A percentile compares a stretch with the other conserved stretches of the same genome.
phyloP scores from a whole-genome alignment of 2,329 filamentous ascomycete genomes.

The Apiospora saccharicola region DNA sequence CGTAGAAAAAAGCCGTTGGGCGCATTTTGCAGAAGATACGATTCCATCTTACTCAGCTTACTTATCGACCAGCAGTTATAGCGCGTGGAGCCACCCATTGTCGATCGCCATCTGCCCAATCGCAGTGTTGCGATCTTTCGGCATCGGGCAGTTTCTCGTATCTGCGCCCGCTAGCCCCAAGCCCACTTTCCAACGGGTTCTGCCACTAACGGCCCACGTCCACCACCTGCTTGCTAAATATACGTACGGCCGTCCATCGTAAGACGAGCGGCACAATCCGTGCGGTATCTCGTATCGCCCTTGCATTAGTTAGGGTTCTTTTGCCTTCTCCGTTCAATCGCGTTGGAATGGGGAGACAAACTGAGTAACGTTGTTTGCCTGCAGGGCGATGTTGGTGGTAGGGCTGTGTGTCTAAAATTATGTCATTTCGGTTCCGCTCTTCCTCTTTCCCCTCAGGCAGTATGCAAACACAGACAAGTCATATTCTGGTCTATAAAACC shows the following conservation, averaged over 20 bases:
- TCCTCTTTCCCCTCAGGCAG: background rate
- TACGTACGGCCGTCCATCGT: background rate
- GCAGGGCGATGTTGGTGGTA: background rate
- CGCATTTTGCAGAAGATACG: background rate
- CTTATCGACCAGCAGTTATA: background rate
- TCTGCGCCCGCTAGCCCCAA: conserved; percentile 1
- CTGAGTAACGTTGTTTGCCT: background rate
- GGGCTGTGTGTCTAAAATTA: background rate
- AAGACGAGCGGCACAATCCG: background rate
- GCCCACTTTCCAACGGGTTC: conserved; percentile 16
- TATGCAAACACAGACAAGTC: background rate
- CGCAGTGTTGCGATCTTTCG: background rate
- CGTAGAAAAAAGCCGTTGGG: background rate
- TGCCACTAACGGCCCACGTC: background rate
- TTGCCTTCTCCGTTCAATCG: background rate
- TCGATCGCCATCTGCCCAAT: background rate
- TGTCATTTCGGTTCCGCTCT: background rate
- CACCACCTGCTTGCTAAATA: too few species aligned
- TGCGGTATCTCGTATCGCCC: background rate
- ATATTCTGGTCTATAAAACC: background rate
- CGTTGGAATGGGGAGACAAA: background rate
- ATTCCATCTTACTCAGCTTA: background rate
- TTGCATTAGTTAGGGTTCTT: background rate
- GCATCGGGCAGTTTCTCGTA: background rate
- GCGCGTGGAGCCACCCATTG: background rate